Evolutionary conservation across 768 basidiomycete species (phyloP), one percentile per base, ranked within the genome.

Genomic region (Hortiboletus campestris): DNA sequence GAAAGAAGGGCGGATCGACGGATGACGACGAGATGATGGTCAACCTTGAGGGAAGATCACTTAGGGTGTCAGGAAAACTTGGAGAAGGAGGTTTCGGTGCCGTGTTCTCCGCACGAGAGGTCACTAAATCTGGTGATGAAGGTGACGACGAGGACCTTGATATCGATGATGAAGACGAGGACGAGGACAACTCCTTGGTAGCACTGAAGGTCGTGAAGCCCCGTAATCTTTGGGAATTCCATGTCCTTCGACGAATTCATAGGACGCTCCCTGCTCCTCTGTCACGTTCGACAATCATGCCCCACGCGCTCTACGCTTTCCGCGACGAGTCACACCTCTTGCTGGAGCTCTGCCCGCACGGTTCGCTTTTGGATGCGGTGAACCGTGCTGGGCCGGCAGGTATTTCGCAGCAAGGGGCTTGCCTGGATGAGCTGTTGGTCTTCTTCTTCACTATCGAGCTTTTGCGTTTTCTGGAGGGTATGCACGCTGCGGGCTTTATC

Each of bases 61-160:
- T 89, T 65, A 81, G 80, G 50, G 84, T 98, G 5, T 74, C 79
- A 4, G 89, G 89, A 58, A 99, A 98, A 70, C 79, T 99, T 22
- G 97, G 97, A 17, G 97, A 99, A 74, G 97, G 97, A 6, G 93
- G 95, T 0, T 99, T 96, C 63, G 97, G 96, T 3, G 83, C 88
- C 4, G 97, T 99, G n/a, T 99, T 96, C 77, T 83, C 88, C 57
- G 91, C 90, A 4, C 80, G 81, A 52, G 80, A 86, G 66, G 49
- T 77, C 65, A 54, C 61, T 19, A 72, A 80, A 12, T 78, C 83
- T 8, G 73, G 74, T 29, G 66, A 58, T 19, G 68, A 73, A 50
- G 69, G 72, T 1, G 77, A 77, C 7, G 79, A 79, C 3, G 78
- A 79, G 4, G 78, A 75, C 10, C 72, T 75, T 1, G 76, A 75